These are phyloP conservation scores for Austroboletus rostrupii DNA, from an alignment of 1,284 basidiomycete genomes.

Conservation along the genomic window DNA sequence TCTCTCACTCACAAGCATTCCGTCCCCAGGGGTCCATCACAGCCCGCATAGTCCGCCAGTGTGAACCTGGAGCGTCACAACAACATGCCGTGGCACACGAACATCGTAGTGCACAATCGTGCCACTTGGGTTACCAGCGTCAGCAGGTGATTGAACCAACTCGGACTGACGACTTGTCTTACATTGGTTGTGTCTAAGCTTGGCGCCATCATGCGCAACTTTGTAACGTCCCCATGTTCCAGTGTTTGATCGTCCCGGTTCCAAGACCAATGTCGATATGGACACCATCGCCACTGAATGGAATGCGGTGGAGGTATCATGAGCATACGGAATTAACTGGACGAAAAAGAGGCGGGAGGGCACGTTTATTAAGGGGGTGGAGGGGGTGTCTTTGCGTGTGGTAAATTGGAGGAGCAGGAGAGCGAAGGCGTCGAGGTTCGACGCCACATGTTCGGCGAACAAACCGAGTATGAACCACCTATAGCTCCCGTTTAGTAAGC, in stretches of 20 bases:
- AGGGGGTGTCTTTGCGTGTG: too few relatives aligned
- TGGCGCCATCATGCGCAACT: conserved; percentile 81
- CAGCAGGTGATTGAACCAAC: conserved; percentile 84
- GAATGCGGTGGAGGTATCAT: conserved; percentile 58
- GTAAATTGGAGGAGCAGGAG: too few relatives aligned
- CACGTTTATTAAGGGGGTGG: conserved; percentile 66
- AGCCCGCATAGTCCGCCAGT: conserved; percentile 86
- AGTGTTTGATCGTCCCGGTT: conserved; percentile 89
- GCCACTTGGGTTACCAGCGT: conserved; percentile 88
- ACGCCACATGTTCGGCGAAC: too few relatives aligned
- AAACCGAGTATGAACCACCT: too few relatives aligned
- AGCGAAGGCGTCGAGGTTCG: too few relatives aligned
- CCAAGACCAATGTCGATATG: conserved; percentile 87
- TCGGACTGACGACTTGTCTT: conserved; percentile 75
- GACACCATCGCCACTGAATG: conserved; percentile 85
- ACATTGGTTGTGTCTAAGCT: conserved; percentile 23
- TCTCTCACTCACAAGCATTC: conserved; percentile 88
- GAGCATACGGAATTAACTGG: conserved; percentile 67
- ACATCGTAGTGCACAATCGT: conserved; percentile 95
- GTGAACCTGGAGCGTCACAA: conserved; percentile 85
- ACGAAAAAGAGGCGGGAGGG: conserved; percentile 65
- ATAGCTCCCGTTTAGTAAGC: too few relatives aligned
- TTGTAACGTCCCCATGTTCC: conserved; percentile 82
- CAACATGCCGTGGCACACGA: conserved; percentile 80
- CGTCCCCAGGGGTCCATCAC: conserved; percentile 79